Conservation (phyloP, 1,284 basidiomycete species). For the Golubevia pallescens region DNA sequence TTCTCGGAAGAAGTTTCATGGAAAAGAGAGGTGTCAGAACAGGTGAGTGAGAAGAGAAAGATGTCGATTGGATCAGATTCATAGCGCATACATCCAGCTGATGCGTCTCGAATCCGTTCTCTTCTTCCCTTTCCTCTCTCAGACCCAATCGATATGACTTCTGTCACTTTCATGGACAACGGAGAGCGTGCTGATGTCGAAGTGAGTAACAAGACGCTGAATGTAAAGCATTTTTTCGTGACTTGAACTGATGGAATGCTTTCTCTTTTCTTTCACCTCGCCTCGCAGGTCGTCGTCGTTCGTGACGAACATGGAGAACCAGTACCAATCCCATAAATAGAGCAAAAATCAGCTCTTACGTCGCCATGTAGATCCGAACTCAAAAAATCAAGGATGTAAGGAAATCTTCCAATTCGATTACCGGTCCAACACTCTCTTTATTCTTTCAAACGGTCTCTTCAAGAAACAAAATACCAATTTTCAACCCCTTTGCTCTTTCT, state of each 20-base stretch:
- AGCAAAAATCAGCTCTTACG: too few relatives aligned
- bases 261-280: background rate
- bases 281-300: slow-evolving; percentile 46
- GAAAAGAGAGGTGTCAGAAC: slow-evolving; percentile 81
- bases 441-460: too few relatives aligned
- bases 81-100: background rate
- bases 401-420: too few relatives aligned
- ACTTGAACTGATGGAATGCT: background rate
- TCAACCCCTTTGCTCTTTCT: too few relatives aligned
- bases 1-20: slow-evolving; percentile 90
- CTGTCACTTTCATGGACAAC: slow-evolving; percentile 87
- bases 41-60: too few relatives aligned
- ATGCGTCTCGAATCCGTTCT: background rate
- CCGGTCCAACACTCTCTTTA: too few relatives aligned
- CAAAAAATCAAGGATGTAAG: too few relatives aligned
- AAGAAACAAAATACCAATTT: too few relatives aligned
- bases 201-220: slow-evolving; percentile 10
- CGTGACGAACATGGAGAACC: slow-evolving; percentile 62
- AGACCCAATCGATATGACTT: slow-evolving; percentile 81
- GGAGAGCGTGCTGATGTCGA: slow-evolving; percentile 73
- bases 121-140: slow-evolving; percentile 26
- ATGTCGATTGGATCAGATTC: slow-evolving; percentile 65
- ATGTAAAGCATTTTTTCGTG: too few relatives aligned
- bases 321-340: slow-evolving; percentile 53
- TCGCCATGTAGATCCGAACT: too few relatives aligned